Base-by-base conservation (phyloP, 768 basidiomycete species). In the Leccinum barrowsii region DNA sequence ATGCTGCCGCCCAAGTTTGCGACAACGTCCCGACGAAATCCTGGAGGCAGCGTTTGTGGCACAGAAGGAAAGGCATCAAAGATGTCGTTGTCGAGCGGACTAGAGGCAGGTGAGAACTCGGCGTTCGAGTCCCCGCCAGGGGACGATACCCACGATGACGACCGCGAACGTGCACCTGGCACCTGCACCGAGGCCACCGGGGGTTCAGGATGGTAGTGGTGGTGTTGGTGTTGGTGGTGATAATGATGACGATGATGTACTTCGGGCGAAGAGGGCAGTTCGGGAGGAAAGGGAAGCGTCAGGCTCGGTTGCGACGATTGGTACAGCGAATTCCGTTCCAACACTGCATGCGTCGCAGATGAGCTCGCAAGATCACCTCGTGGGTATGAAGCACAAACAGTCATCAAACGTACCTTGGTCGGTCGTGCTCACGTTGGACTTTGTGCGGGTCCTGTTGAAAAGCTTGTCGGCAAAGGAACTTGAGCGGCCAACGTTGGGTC, bases 11-110 rank as follows among this genome's bases (percentile, higher is more conserved):
- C 35, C 11, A 50, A 37, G 46, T 57, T 54, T 7, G 63, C 63
- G 15, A 50, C 56, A 11, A 44, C 19, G 19, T 19, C 65, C 68
- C 2, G 63, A 54, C 24, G 57, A 44, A 58, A 67, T 30, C 69
- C 71, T 32, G 74, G 65, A 2, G 82, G 80, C 5, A 77, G 70
- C 17, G 75, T 76, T 50, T 79, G 75, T 2, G 89, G 88, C 5
- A 90, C 87, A 34, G 81, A 81, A 22, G 89, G 89, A 71, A 90
- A 90, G 7, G 86, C 81, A 58, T 89, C 87, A 62, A 85, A 87
- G 22, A 88, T 72, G 11, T 81, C 81, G 59, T 76, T 75, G 65
- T 86, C 85, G 46, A 89, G 80, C 24, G 65, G 32, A 62, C 73
- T 73, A 2, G 71, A 62, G 0, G 64, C 49, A 15, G 70, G 52